phyloP scores from a whole-genome alignment of 768 basidiomycete genomes.

The Tricholoma hemisulphureum region DNA sequence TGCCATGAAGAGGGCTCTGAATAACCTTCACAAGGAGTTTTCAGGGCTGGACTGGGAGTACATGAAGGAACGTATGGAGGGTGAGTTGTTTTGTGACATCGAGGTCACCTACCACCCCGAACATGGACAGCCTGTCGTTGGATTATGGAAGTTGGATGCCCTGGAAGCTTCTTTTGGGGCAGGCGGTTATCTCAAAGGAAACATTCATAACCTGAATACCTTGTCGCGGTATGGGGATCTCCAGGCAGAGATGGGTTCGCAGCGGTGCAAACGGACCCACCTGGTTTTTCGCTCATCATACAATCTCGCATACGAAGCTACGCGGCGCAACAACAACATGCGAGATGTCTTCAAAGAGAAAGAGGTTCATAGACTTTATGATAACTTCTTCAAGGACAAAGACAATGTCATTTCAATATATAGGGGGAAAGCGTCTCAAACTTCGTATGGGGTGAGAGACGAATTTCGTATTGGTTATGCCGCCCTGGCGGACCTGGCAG shows the following conservation, averaged over 20 bases:
- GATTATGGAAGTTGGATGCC: constrained; percentile 15
- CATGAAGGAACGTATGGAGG: constrained; percentile 9
- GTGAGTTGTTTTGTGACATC: constrained; percentile 15
- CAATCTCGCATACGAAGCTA: constrained; percentile 14
- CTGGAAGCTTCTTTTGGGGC: constrained; percentile 18
- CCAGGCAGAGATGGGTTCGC: constrained; percentile 12
- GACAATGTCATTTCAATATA: background rate
- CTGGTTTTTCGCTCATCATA: constrained; percentile 13
- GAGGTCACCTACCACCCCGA: too few species aligned
- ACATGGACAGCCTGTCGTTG: constrained; percentile 9
- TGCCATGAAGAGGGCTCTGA: too few species aligned
- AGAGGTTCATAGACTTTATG: constrained; percentile 7
- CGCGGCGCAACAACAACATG: constrained; percentile 9
- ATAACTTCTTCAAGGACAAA: too few species aligned
- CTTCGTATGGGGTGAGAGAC: constrained; percentile 2
- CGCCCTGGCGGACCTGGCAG: constrained; percentile 2
- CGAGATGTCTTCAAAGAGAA: background rate
- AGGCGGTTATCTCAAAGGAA: constrained; percentile 9
- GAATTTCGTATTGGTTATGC: constrained; percentile 12
- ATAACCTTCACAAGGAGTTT: constrained; percentile 7
- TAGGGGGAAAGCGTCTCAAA: too few species aligned
- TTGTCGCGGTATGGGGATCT: constrained; percentile 14
- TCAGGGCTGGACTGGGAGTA: constrained; percentile 14
- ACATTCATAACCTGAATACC: constrained; percentile 16
- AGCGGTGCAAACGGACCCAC: background rate